Evolutionary conservation across 106 monocot species (phyloP).

Genomic region (Ottelia alismoides): DNA sequence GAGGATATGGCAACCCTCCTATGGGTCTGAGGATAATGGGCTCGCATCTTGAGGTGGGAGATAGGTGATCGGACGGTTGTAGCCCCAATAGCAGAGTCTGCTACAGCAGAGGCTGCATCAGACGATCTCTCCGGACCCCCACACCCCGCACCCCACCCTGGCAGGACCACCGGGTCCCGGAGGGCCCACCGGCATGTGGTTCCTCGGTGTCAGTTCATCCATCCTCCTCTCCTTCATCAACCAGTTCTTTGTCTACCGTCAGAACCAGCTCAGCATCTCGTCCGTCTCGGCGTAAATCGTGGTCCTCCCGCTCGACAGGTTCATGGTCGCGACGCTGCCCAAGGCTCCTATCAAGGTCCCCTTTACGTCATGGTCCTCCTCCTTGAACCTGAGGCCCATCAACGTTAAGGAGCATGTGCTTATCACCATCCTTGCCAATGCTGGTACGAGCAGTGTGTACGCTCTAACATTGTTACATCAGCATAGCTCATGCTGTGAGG

Average conservation of each 20-base stretch:
- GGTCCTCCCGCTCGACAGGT: constrained; percentile 21
- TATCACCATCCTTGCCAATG: constrained; percentile 48
- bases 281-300: constrained; percentile 28
- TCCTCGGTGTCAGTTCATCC: constrained; percentile 25
- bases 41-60: too few relatives aligned
- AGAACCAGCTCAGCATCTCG: constrained; percentile 25
- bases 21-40: too few relatives aligned
- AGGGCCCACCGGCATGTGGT: constrained; percentile 25
- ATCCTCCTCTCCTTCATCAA: constrained; percentile 22
- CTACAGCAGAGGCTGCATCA: too few relatives aligned
- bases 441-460: constrained; percentile 18
- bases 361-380: constrained; percentile 25
- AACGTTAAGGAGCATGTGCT: constrained; percentile 51
- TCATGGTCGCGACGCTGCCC: constrained; percentile 12
- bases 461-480: too few relatives aligned
- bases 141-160: too few relatives aligned
- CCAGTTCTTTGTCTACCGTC: constrained; percentile 38
- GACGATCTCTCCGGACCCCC: too few relatives aligned
- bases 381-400: constrained; percentile 42
- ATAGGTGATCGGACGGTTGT: too few relatives aligned
- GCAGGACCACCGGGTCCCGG: constrained; percentile 9
- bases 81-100: too few relatives aligned
- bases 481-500: too few relatives aligned
- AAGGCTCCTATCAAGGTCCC: constrained; percentile 9
- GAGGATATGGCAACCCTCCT: too few relatives aligned